These are phyloP conservation scores for Taphrina flavorubra DNA, from an alignment of 1,139 yeast genomes.

Conservation along the genomic window DNA sequence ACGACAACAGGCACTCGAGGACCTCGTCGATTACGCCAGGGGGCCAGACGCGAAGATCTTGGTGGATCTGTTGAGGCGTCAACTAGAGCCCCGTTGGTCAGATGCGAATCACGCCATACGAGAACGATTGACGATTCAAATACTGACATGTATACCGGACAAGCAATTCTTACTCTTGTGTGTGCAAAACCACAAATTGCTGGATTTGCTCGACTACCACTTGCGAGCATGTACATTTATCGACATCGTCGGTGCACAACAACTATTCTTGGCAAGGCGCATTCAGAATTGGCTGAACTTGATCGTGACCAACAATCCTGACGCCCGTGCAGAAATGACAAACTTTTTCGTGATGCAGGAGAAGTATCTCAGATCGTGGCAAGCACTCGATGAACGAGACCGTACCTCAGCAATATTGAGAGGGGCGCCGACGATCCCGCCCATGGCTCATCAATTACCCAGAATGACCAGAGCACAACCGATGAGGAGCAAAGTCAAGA, in stretches of 20 bases:
- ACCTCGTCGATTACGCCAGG: not conserved
- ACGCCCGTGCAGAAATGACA: not conserved
- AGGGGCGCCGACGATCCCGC: not conserved
- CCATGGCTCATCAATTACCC: not conserved
- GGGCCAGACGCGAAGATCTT: not conserved
- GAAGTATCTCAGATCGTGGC: conserved; percentile 18
- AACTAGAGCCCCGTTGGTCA: conserved; percentile 31
- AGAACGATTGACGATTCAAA: conserved; percentile 17
- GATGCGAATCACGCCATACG: conserved; percentile 20
- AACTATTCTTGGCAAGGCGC: conserved; percentile 22
- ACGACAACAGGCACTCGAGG: conserved; percentile 5
- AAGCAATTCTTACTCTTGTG: not conserved
- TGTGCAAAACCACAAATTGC: conserved; percentile 13
- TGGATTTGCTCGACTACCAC: conserved; percentile 24
- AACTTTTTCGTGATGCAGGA: conserved; percentile 10
- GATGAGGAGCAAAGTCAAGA: not conserved
- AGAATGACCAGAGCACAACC: conserved; percentile 1
- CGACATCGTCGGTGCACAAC: conserved; percentile 5
- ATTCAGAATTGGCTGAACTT: conserved; percentile 26
- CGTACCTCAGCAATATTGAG: conserved; percentile 6
- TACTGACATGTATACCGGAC: conserved; percentile 8
- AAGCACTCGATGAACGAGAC: conserved; percentile 12
- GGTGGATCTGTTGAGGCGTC: conserved; percentile 9
- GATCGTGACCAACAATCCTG: not conserved
- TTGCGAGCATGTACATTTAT: conserved; percentile 25